Percentiles rank a stretch among this genome's conserved stretches.
Evolutionary conservation across 345 rosid genomes (phyloP).

Genomic region (Eucalyptus curtisii): DNA sequence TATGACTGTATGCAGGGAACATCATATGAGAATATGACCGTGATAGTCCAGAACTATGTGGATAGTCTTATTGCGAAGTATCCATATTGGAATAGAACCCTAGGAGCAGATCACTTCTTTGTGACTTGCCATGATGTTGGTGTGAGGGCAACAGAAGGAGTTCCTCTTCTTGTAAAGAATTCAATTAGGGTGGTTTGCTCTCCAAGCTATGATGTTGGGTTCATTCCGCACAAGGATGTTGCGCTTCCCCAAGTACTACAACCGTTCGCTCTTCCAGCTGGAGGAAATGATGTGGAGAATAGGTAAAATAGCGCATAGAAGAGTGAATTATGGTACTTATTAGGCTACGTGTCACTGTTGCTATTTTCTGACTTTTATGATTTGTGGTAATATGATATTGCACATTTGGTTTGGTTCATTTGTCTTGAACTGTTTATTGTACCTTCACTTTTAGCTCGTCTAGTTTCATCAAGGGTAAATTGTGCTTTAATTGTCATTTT

Average conservation of each 20-base stretch:
- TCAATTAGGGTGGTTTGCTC: constrained; percentile 92
- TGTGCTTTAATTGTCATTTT: neutral
- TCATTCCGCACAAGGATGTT: constrained; percentile 95
- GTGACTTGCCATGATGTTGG: constrained; percentile 97
- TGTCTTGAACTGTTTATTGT: neutral
- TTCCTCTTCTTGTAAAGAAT: constrained; percentile 72
- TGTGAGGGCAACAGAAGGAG: constrained; percentile 85
- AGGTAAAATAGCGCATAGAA: constrained; percentile 22
- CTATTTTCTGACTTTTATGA: neutral
- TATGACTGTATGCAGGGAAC: constrained; percentile 50
- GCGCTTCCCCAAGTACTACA: constrained; percentile 94
- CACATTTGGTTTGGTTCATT: neutral
- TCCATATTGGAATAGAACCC: constrained; percentile 92
- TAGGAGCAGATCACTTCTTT: constrained; percentile 97
- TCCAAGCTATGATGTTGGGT: constrained; percentile 88
- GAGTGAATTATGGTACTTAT: neutral
- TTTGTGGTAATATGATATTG: neutral
- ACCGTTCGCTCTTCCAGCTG: constrained; percentile 91
- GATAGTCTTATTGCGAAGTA: constrained; percentile 60
- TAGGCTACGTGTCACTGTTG: neutral
- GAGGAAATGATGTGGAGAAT: constrained; percentile 73
- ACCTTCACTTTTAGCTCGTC: neutral
- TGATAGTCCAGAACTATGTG: constrained; percentile 68
- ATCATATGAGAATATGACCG: constrained; percentile 86
- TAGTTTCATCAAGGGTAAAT: neutral